Base-by-base conservation (phyloP, 2,329 filamentous ascomycete species). In the Scytalidium lignicola region DNA sequence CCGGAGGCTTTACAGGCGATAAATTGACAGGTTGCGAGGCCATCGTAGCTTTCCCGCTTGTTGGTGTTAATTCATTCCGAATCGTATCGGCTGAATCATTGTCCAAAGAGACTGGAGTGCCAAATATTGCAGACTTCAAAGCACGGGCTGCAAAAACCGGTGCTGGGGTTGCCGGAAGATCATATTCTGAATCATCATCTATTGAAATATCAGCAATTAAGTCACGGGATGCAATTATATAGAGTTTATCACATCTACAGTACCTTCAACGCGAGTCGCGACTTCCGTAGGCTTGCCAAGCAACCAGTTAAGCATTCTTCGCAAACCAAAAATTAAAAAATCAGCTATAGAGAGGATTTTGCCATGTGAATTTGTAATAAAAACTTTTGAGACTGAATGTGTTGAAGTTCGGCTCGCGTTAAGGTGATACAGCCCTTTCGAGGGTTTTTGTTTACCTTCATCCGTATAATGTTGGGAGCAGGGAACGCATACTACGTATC, bases 71-170 rank as follows among this genome's bases (percentile, higher is more conserved):
- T 47, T 49, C 43, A 50, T 45, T 56, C 63, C 53, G 55, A 20
- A 62, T 23, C 49, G 65, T 54, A 52, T 60, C 58, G 51, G 58
- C 43, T 8, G 59, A 57, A 50, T 69, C 66, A 43, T 71, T 64
- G 42, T 63, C 62, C n/a, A 46, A 50, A 13, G 62, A 62, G n/a
- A 60, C 62, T 44, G 80, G 78, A 3, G 79, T 80, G 39, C 82
- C 82, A 58, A 85, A 85, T 42, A 86, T 65, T 21, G 79, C 82
- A 57, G 75, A 81, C 58, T 79, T 83, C 60, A 86, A 70, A 5
- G 82, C 82, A 51, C 82, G 75, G 32, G 82, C 82, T 2, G 82
- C 82, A 61, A 86, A 86, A 0, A 85, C 76, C 2, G 82, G 82
- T 0, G 80, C 82, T 6, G 82, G 82, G 15, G 82, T 86, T 57